Base-by-base conservation (phyloP, 2,329 filamentous ascomycete species). In the Fusarium fujikuroi region DNA sequence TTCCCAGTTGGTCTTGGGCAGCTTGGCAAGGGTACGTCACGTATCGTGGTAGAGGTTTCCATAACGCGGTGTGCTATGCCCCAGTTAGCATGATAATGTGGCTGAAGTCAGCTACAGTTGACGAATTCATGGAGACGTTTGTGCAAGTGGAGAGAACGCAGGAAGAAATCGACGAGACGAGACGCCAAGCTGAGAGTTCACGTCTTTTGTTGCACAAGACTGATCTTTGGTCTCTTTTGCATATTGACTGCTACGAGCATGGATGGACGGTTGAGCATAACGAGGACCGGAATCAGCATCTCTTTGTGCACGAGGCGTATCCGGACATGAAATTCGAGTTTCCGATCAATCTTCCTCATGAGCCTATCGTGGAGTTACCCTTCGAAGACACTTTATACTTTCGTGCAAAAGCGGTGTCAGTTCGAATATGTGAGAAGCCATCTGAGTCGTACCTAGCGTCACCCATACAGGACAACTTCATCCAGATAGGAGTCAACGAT, bases 1-100 rank as follows among this genome's bases (percentile, higher is more conserved):
- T 71, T 16, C 69, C 69, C 0, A 70, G 66, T 37, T 70, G 68
- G 68, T 53, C 66, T 0, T 70, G 68, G 68, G 66, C 69, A 5
- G 69, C 69, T 8, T 70, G 69, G 69, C 57, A 70, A 39, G 69
- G 68, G 1, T 56, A 70, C 2, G 49, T 70, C 6, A 15, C 43
- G 5, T 70, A 70, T 6, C 68, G 68, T 7, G 58, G 63, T 2
- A 50, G 57, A 40, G 68, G 68, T 1, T 70, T 57, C 21, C 52
- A 70, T 10, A 70, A 70, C 15, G 66, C 68, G 9, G 34, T 70
- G 4, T 15, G 34, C 1, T 70, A 53, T 50, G n/a, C 44, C 0
- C 66, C 68, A 7, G 18, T 23, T 7, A 40, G 28, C 1, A 54
- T 70, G 47, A 39, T 66, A 23, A 34, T 46, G 46, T 70, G 66